Base-by-base conservation (phyloP, 345 rosid genomes). In the Iberis pinnata region DNA sequence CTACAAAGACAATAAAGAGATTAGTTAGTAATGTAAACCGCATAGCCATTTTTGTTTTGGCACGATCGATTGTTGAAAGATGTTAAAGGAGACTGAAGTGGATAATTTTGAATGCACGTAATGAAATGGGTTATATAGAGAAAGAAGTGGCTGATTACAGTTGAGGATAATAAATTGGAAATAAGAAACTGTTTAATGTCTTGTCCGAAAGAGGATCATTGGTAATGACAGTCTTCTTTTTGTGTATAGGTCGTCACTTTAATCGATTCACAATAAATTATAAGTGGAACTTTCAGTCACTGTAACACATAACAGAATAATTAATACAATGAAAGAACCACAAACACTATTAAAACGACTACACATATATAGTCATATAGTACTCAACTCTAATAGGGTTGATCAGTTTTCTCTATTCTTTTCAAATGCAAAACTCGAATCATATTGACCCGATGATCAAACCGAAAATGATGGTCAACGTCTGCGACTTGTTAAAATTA, bases 81-180 rank as follows among this genome's bases (percentile, higher is more conserved):
- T 14, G 20, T 19, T 3, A n/a, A n/a, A n/a, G n/a, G n/a, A n/a
- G n/a, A n/a, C n/a, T 49, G 53, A 24, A 6, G 13, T 47, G 26
- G 57, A n/a, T n/a, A n/a, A n/a, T n/a, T n/a, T n/a, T n/a, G n/a
- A n/a, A n/a, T n/a, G n/a, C n/a, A n/a, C n/a, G n/a, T n/a, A n/a
- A n/a, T n/a, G n/a, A n/a, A n/a, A n/a, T n/a, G 3, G 57, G 2
- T 40, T 67, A 46, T 60, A 67, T 60, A 60, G 61, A 37, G 10
- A 49, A 24, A 24, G 18, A 56, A 22, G 10, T 8, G 39, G 51
- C 11, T 7, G 26, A 15, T 20, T 39, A 45, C 57, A 17, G 71
- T 60, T 67, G 67, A 47, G 32, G 51, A 41, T 44, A 67, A 60
- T 67, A 18, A 67, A 54, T 67, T 49, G 25, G 22, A 3, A 31